phyloP scores from a whole-genome alignment of 2,329 filamentous ascomycete genomes.

The Mycosphaerelloides madeirae region DNA sequence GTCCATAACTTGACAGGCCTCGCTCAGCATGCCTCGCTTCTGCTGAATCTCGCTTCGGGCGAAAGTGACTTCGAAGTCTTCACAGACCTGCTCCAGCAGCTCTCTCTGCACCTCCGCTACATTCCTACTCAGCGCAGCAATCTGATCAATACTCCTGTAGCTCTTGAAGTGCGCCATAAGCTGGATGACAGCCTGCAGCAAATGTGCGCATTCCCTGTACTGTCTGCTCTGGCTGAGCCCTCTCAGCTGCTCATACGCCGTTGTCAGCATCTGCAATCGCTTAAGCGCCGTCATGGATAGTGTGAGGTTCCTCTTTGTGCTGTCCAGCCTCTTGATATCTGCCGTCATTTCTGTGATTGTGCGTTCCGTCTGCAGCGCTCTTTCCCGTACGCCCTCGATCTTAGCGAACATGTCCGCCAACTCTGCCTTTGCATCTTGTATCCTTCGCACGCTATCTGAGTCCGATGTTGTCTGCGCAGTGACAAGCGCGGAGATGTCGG shows the following conservation, averaged over 20 bases:
- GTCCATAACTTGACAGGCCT: slow-evolving; percentile 92
- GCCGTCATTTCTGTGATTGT: slow-evolving; percentile 98
- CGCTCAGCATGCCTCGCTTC: slow-evolving; percentile 66
- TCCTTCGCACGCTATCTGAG: slow-evolving; percentile 81
- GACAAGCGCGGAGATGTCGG: slow-evolving; percentile 68
- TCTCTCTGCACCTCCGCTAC: slow-evolving; percentile 91
- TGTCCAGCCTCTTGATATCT: slow-evolving; percentile 94
- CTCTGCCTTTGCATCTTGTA: slow-evolving; percentile 85
- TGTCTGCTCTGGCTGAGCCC: slow-evolving; percentile 79
- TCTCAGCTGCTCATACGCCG: slow-evolving; percentile 93
- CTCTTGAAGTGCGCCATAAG: slow-evolving; percentile 98
- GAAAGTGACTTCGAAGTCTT: slow-evolving; percentile 95
- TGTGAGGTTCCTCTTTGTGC: slow-evolving; percentile 93
- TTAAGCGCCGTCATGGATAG: slow-evolving; percentile 97
- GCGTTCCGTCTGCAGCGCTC: slow-evolving; percentile 87
- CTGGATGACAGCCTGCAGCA: slow-evolving; percentile 92
- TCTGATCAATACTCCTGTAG: slow-evolving; percentile 96
- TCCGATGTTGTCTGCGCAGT: slow-evolving; percentile 76
- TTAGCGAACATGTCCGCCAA: slow-evolving; percentile 86
- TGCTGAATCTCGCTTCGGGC: slow-evolving; percentile 75
- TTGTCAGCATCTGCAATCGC: slow-evolving; percentile 95
- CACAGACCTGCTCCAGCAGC: slow-evolving; percentile 93
- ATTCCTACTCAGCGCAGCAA: slow-evolving; percentile 84
- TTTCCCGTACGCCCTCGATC: slow-evolving; percentile 85
- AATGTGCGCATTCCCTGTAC: slow-evolving; percentile 88